phyloP scores from a whole-genome alignment of 768 basidiomycete species.

The Leccinum rimulosum region DNA sequence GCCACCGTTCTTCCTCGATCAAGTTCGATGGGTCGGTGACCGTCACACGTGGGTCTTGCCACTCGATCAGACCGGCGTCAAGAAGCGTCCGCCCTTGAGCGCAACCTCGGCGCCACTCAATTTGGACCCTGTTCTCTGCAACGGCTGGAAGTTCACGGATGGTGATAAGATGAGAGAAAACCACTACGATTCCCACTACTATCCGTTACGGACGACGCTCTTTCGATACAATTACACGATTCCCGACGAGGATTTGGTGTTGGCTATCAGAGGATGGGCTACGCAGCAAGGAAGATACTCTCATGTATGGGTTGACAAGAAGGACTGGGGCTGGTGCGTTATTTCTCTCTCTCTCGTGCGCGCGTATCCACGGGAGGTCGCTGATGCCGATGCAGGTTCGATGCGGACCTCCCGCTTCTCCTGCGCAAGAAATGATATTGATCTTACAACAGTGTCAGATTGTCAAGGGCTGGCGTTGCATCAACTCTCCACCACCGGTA shows the following conservation, averaged over 20 bases:
- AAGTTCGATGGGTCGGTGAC: conserved; percentile 33
- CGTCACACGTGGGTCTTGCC: conserved; percentile 30
- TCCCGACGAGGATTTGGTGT: conserved; percentile 5
- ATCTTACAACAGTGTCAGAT: background rate
- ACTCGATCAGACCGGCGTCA: conserved; percentile 21
- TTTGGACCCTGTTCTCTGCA: conserved; percentile 16
- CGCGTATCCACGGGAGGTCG: background rate
- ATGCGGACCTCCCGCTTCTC: conserved; percentile 17
- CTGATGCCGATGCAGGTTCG: conserved; percentile 16
- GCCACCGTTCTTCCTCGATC: conserved; percentile 18
- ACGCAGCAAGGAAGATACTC: background rate
- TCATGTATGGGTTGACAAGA: background rate
- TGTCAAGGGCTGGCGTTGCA: background rate
- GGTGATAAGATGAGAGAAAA: rapidly evolving
- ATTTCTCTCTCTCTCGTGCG: background rate
- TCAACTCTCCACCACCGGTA: background rate
- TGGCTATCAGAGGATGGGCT: conserved; percentile 8
- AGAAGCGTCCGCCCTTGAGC: conserved; percentile 9
- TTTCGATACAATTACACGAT: conserved; percentile 27
- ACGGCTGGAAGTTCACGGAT: conserved; percentile 17
- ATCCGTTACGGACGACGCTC: conserved; percentile 15
- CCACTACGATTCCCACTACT: background rate
- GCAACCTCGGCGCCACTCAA: conserved; percentile 6
- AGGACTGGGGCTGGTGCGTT: conserved; percentile 23
- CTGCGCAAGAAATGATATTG: background rate